phyloP scores from a whole-genome alignment of 129 eudicot genomes.

The Logfia minima region DNA sequence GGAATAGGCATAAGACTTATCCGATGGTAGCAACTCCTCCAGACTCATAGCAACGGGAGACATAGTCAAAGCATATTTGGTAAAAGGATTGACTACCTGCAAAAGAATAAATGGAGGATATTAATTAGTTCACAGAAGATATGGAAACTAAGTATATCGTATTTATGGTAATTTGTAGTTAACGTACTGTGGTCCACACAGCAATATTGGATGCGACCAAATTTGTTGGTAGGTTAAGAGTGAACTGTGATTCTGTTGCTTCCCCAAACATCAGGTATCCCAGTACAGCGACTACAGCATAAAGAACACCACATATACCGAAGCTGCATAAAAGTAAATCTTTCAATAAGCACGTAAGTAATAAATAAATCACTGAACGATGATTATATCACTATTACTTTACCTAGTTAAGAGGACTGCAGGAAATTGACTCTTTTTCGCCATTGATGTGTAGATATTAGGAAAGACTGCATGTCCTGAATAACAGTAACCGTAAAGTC shows the following conservation, averaged over 20 bases:
- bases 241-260: slow-evolving; percentile 75
- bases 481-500: slow-evolving; percentile 90
- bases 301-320: slow-evolving; percentile 63
- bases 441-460: slow-evolving; percentile 89
- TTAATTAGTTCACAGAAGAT: slow-evolving; percentile 20
- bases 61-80: slow-evolving; percentile 90
- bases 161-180: background rate
- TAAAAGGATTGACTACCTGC: slow-evolving; percentile 96
- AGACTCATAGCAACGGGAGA: slow-evolving; percentile 95
- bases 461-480: slow-evolving; percentile 98
- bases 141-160: background rate
- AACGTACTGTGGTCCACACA: slow-evolving; percentile 88
- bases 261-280: slow-evolving; percentile 87
- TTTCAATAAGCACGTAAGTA: slow-evolving; percentile 1
- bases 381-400: background rate
- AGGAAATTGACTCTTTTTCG: slow-evolving; percentile 61
- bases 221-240: slow-evolving; percentile 79
- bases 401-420: slow-evolving; percentile 79
- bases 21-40: slow-evolving; percentile 81
- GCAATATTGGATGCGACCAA: slow-evolving; percentile 83
- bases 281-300: slow-evolving; percentile 67
- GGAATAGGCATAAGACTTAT: slow-evolving; percentile 51
- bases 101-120: slow-evolving; percentile 25
- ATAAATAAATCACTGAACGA: background rate
- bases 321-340: slow-evolving; percentile 51